Evolutionary conservation across 2,329 filamentous ascomycete genomes (phyloP).

Genomic region (Thielaviopsis cerberus): DNA sequence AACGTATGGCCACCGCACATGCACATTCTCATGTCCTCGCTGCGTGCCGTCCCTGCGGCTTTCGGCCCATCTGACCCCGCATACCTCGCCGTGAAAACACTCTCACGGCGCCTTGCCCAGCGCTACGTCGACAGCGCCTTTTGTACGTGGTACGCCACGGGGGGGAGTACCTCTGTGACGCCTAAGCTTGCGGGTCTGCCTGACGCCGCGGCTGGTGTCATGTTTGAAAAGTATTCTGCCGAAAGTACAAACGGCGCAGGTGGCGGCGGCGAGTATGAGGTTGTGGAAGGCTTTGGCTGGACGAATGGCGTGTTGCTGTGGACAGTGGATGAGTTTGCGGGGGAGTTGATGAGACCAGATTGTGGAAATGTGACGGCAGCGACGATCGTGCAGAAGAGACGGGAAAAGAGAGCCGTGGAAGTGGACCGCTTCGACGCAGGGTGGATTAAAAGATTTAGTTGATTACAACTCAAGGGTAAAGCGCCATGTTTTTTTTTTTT

Average conservation of each 20-base stretch:
- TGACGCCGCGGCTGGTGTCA: constrained; percentile 32
- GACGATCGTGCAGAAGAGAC: constrained; percentile 16
- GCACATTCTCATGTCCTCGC: constrained; percentile 43
- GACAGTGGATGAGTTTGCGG: constrained; percentile 42
- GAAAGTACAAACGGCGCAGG: constrained; percentile 41
- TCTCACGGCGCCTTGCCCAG: constrained; percentile 42
- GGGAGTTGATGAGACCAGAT: constrained; percentile 34
- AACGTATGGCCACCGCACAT: constrained; percentile 53
- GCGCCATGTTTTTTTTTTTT: too few relatives aligned
- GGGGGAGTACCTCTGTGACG: constrained; percentile 36
- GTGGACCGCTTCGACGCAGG: constrained; percentile 26
- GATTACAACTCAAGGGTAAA: background rate
- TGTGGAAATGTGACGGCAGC: constrained; percentile 30
- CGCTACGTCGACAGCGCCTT: constrained; percentile 49
- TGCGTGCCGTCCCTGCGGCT: constrained; percentile 24
- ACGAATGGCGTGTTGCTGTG: constrained; percentile 51
- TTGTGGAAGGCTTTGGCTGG: constrained; percentile 55
- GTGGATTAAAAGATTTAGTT: constrained; percentile 30
- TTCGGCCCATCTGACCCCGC: constrained; percentile 27
- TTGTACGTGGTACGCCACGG: constrained; percentile 52
- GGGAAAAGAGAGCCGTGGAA: constrained; percentile 25
- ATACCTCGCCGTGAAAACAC: constrained; percentile 32
- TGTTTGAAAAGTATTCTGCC: constrained; percentile 53
- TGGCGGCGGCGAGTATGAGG: constrained; percentile 48
- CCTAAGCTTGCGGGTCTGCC: constrained; percentile 30